phyloP scores from a whole-genome alignment of 1,284 basidiomycete genomes.

The Mycena sp. region DNA sequence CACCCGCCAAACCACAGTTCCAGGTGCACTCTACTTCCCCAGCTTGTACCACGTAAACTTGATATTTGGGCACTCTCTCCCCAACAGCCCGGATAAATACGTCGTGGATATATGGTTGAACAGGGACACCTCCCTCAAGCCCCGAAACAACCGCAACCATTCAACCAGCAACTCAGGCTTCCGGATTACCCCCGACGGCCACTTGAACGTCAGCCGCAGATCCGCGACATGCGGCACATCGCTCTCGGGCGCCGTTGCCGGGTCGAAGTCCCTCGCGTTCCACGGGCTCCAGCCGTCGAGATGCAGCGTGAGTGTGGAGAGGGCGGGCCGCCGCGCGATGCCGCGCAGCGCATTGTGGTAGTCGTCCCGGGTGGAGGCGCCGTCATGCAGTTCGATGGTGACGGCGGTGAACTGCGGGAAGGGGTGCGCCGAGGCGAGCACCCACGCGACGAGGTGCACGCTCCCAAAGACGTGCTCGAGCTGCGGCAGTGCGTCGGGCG shows the following conservation, averaged over 20 bases:
- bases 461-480: neutral
- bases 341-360: slow-evolving; percentile 3
- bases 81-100: neutral
- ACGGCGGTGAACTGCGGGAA: neutral
- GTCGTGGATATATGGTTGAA: too few species aligned
- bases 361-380: neutral
- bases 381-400: neutral
- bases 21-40: neutral
- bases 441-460: slow-evolving; percentile 1
- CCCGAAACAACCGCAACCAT: neutral
- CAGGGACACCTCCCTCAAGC: neutral
- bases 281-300: slow-evolving; percentile 7
- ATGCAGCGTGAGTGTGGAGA: neutral
- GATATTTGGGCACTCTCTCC: neutral
- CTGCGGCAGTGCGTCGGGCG: slow-evolving; percentile 3
- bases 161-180: neutral
- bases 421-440: neutral
- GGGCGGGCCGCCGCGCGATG: neutral
- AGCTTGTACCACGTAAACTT: neutral
- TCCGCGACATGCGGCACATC: neutral
- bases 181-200: neutral
- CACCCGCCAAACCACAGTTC: neutral
- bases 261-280: neutral
- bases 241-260: neutral
- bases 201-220: slow-evolving; percentile 9